A percentile compares a stretch with the other conserved stretches of the same genome.
Conservation (phyloP, 805 yeast genomes). For the Metschnikowia rubicola region DNA sequence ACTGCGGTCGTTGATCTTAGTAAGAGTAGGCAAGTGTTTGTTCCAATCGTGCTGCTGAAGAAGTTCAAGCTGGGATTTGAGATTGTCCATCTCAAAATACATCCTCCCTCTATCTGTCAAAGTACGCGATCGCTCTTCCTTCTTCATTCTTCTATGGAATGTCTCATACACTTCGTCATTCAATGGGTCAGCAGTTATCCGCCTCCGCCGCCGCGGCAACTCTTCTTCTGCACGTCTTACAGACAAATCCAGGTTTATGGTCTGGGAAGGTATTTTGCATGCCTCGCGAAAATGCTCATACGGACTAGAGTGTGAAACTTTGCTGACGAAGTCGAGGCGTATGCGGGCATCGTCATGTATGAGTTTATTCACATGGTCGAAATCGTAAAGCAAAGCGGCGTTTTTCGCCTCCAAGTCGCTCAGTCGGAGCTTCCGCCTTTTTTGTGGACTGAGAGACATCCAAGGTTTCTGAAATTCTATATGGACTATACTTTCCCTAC, state of each 20-base stretch:
- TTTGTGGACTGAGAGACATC: background rate
- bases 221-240: background rate
- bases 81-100: constrained; percentile 54
- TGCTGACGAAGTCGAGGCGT: constrained; percentile 8
- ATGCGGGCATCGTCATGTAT: constrained; percentile 23
- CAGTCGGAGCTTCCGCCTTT: constrained; percentile 29
- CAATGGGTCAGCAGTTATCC: constrained; percentile 37
- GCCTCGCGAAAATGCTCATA: constrained; percentile 17
- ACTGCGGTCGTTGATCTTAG: constrained; percentile 45
- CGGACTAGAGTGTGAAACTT: constrained; percentile 4
- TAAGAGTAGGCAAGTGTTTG: constrained; percentile 42
- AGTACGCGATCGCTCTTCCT: constrained; percentile 60
- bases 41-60: constrained; percentile 46
- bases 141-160: constrained; percentile 58
- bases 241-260: background rate
- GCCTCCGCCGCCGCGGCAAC: constrained; percentile 22
- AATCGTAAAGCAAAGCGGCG: constrained; percentile 27
- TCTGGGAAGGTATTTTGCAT: background rate
- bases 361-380: constrained; percentile 30
- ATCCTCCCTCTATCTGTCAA: constrained; percentile 52
- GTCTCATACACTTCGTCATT: constrained; percentile 39
- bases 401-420: constrained; percentile 15
- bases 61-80: constrained; percentile 42
- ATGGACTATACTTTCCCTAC: too few species aligned
- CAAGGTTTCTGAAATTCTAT: too few species aligned